Conservation (phyloP, 257 asterid genomes). For the Anisodus acutangulus region DNA sequence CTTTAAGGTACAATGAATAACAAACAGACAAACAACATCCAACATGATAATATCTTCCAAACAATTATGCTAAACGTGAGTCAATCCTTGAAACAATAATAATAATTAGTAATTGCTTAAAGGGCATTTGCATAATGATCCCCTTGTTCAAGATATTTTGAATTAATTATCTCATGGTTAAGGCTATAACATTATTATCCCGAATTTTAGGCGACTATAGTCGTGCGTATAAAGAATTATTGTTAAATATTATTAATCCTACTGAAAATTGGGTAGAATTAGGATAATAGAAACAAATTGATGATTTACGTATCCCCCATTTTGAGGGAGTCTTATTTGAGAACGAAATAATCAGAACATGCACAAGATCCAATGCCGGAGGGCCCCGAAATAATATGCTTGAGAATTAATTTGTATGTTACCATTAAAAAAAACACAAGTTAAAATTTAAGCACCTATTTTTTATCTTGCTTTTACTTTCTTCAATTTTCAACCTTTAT, state of each 20-base stretch:
- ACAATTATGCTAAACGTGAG: slow-evolving; percentile 30
- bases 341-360: not conserved
- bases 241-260: slow-evolving; percentile 1
- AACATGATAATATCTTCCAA: not conserved
- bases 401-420: not conserved
- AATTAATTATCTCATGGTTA: not conserved
- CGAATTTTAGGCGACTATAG: not conserved
- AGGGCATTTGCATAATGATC: not conserved
- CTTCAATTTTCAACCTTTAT: not conserved
- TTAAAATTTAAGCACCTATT: not conserved
- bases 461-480: not conserved
- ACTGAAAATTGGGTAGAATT: slow-evolving; percentile 15
- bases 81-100: slow-evolving; percentile 19
- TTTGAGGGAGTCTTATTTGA: not conserved
- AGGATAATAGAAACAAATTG: not conserved
- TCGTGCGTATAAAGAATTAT: not conserved
- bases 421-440: not conserved
- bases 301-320: not conserved
- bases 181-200: not conserved
- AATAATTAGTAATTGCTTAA: not conserved
- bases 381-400: not conserved
- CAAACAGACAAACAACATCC: not conserved
- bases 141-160: slow-evolving; percentile 1
- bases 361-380: not conserved
- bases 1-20: not conserved